Evolutionary conservation across 371 early-diverging fungal species (phyloP).

Genomic region (Haplosporangium sp.): DNA sequence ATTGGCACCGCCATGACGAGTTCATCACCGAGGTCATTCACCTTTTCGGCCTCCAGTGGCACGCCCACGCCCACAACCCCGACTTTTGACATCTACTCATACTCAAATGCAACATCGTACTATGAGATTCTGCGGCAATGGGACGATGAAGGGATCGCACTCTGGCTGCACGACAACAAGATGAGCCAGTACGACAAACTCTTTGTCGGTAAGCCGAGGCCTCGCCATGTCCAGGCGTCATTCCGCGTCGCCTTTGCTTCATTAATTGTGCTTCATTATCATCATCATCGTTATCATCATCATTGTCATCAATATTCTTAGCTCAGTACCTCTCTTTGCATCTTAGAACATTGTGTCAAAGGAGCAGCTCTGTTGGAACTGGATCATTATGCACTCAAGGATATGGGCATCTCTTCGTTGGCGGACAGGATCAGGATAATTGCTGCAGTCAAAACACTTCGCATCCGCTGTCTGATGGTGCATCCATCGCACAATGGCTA

Average conservation of each 20-base stretch:
- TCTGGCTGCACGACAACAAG: slow-evolving; percentile 81
- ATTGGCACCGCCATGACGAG: slow-evolving; percentile 26
- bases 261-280: not conserved
- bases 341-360: slow-evolving; percentile 62
- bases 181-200: slow-evolving; percentile 72
- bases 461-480: slow-evolving; percentile 69
- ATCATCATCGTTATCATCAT: not conserved
- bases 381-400: slow-evolving; percentile 82
- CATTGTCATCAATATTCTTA: too few relatives aligned
- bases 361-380: slow-evolving; percentile 87
- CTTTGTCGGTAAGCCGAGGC: slow-evolving; percentile 65
- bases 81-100: slow-evolving; percentile 56
- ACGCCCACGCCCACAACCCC: slow-evolving; percentile 67
- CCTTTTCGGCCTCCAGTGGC: slow-evolving; percentile 52
- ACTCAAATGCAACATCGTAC: slow-evolving; percentile 51
- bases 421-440: slow-evolving; percentile 87
- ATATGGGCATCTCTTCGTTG: slow-evolving; percentile 84
- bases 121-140: slow-evolving; percentile 71
- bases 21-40: slow-evolving; percentile 53
- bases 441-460: slow-evolving; percentile 76
- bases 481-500: slow-evolving; percentile 13
- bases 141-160: slow-evolving; percentile 77
- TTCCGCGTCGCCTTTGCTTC: not conserved
- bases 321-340: not conserved
- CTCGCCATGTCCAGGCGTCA: not conserved